phyloP scores from a whole-genome alignment of 139 green algal species.

The Yamagishiella unicocca region DNA sequence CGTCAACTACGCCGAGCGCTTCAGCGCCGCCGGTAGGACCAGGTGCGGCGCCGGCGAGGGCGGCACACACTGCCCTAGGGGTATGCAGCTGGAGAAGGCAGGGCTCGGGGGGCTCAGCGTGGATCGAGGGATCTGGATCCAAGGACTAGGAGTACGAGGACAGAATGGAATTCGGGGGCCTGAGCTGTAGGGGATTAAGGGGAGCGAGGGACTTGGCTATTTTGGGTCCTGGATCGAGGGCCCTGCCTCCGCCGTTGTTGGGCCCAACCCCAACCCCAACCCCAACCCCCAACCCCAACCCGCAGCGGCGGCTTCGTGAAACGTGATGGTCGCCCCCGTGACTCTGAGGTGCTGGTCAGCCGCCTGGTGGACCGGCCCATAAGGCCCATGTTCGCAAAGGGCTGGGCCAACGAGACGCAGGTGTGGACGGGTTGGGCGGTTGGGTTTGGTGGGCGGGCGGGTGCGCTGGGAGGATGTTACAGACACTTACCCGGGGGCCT shows the following conservation, averaged over 20 bases:
- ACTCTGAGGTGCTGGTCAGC: slow-evolving; percentile 89
- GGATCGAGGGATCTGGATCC: too few species aligned
- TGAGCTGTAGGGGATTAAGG: too few species aligned
- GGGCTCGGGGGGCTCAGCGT: too few species aligned
- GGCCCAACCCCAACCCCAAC: too few species aligned
- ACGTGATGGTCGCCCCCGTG: slow-evolving; percentile 87
- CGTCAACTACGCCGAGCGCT: slow-evolving; percentile 95
- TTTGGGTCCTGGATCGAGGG: too few species aligned
- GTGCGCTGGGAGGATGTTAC: too few species aligned
- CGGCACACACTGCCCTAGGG: not conserved
- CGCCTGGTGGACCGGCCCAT: slow-evolving; percentile 95
- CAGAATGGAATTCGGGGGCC: too few species aligned
- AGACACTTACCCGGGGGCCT: too few species aligned
- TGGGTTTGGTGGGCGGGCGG: too few species aligned
- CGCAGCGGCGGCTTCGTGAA: slow-evolving; percentile 92
- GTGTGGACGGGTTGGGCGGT: slow-evolving; percentile 50
- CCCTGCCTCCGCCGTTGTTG: too few species aligned
- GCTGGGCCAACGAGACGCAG: slow-evolving; percentile 94
- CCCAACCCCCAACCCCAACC: not conserved
- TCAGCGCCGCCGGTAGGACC: slow-evolving; percentile 92
- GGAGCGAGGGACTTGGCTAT: too few species aligned
- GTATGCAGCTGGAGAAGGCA: not conserved
- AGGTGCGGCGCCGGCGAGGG: slow-evolving; percentile 58
- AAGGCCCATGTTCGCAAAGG: slow-evolving; percentile 92
- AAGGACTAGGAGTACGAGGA: too few species aligned